Base-by-base conservation (phyloP, 2,329 filamentous ascomycete species). In the Calcarisporium arbuscula region DNA sequence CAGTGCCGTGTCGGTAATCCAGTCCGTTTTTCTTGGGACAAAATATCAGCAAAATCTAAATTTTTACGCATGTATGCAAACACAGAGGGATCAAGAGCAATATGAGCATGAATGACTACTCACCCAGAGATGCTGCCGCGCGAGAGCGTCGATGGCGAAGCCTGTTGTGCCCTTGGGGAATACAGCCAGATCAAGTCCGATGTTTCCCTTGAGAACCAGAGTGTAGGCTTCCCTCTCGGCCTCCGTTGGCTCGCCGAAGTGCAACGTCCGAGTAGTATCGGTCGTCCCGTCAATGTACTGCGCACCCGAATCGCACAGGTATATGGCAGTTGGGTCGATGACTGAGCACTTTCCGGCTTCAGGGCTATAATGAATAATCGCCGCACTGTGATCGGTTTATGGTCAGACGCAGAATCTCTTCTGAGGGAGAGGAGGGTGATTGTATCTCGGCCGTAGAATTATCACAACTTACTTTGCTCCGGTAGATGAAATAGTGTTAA, bases 131-230 rank as follows among this genome's bases (percentile, higher is more conserved):
- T 85, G 85, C 51, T 98, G 92, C 36, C 92, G 80, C 11, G 92
- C 92, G 34, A 96, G 67, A 6, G 77, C 75, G 58, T 98, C 92
- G 21, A 98, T 70, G 5, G 90, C 88, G 60, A 89, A 96, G 2
- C 92, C 92, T 10, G 82, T 95, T 0, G 90, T 95, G 19, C 90
- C 89, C 60, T 95, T 96, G 3, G 92, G 92, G 53, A 96, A 98
- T 6, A 94, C 70, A 9, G 84, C 84, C 41, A 77, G 74, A 50
- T 95, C 90, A 5, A 98, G 70, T 12, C 82, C 84, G 49, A 98
- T 95, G 48, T 95, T 80, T 6, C 92, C 92, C 63, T 96, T 96
- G 14, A 98, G 67, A 1, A 98, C 92, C 9, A 98, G 69, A 0
- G 92, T 98, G 58, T 95, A 95, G 1, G 90, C 81, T 54, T 87